Evolutionary conservation across 1,284 basidiomycete genomes (phyloP).

Genomic region (Caloboletus inedulis): DNA sequence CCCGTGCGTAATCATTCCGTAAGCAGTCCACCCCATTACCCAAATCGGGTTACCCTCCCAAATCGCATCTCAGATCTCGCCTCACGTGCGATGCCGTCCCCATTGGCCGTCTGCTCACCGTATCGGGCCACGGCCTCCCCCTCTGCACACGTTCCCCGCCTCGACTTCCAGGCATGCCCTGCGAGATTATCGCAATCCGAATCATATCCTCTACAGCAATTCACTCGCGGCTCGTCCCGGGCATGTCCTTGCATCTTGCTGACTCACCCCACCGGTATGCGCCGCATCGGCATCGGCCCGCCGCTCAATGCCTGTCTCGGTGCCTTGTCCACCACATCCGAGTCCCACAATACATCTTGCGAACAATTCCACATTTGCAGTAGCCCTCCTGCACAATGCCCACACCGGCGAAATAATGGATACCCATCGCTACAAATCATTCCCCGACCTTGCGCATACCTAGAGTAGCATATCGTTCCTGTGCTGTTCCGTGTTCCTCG

Average conservation of each 20-base stretch:
- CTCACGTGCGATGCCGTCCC: slow-evolving; percentile 26
- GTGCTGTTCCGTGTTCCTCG: slow-evolving; percentile 15
- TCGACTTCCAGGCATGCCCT: slow-evolving; percentile 29
- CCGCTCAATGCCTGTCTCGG: slow-evolving; percentile 15
- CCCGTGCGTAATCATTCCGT: slow-evolving; percentile 32
- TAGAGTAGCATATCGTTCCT: slow-evolving; percentile 1
- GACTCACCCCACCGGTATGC: slow-evolving; percentile 12
- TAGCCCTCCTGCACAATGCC: neutral
- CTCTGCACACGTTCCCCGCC: slow-evolving; percentile 30
- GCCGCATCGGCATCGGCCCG: slow-evolving; percentile 7
- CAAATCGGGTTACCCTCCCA: slow-evolving; percentile 11
- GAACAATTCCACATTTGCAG: too few relatives aligned
- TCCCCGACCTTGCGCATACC: slow-evolving; percentile 12
- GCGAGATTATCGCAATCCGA: slow-evolving; percentile 34
- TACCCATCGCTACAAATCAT: slow-evolving; percentile 12
- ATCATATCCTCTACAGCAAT: neutral
- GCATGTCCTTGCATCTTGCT: neutral
- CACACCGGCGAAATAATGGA: neutral
- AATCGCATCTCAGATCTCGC: slow-evolving; percentile 30
- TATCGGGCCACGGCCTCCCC: slow-evolving; percentile 15
- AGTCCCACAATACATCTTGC: neutral
- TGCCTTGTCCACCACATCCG: slow-evolving; percentile 9
- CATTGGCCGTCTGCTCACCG: slow-evolving; percentile 8
- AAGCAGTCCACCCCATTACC: slow-evolving; percentile 20
- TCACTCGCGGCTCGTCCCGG: neutral